phyloP scores from a whole-genome alignment of 306 rosid species.

The Prunus padus region DNA sequence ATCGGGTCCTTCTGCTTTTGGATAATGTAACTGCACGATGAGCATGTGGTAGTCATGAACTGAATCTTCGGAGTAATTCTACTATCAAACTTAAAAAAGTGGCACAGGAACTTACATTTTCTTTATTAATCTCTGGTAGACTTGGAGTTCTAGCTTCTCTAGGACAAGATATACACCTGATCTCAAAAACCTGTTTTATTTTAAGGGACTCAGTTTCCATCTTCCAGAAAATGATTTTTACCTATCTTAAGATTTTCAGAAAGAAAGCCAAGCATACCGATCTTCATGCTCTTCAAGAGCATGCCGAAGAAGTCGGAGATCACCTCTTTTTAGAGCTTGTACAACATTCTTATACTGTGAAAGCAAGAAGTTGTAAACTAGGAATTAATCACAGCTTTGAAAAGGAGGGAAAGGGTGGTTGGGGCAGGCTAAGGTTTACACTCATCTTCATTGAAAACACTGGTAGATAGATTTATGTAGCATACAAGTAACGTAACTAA shows the following conservation, averaged over 20 bases:
- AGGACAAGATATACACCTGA: slow-evolving; percentile 97
- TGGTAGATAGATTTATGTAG: background rate
- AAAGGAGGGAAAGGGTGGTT: background rate
- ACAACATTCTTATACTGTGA: slow-evolving; percentile 74
- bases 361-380: slow-evolving; percentile 9
- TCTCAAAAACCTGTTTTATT: slow-evolving; percentile 70
- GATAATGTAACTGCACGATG: slow-evolving; percentile 57
- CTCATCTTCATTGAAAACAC: slow-evolving; percentile 11
- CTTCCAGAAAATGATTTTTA: slow-evolving; percentile 11
- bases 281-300: slow-evolving; percentile 92
- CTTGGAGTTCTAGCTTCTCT: slow-evolving; percentile 96
- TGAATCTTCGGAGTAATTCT: background rate
- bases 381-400: background rate
- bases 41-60: slow-evolving; percentile 21
- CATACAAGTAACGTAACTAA: background rate
- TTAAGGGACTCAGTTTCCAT: slow-evolving; percentile 19
- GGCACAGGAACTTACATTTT: slow-evolving; percentile 61
- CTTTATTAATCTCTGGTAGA: slow-evolving; percentile 89
- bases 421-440: background rate
- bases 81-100: slow-evolving; percentile 10
- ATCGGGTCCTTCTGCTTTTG: slow-evolving; percentile 91
- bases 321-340: slow-evolving; percentile 81
- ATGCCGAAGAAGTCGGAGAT: slow-evolving; percentile 79
- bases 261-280: slow-evolving; percentile 39
- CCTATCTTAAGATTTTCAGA: slow-evolving; percentile 4